phyloP scores from a whole-genome alignment of 192 early-diverging fungal species.

The Entophlyctis helioformis region DNA sequence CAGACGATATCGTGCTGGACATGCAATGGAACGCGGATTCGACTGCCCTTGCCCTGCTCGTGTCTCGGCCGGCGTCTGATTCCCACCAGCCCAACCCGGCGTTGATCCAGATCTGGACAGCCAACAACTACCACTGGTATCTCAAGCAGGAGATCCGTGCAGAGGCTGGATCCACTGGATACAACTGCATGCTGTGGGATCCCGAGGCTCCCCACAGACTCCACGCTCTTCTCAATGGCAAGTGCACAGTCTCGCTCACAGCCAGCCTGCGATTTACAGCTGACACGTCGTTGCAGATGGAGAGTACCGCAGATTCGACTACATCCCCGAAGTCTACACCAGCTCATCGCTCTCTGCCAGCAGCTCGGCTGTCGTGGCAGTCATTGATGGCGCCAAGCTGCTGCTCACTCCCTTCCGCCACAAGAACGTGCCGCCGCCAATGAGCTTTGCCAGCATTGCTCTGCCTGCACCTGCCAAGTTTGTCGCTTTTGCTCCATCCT shows the following conservation, averaged over 20 bases:
- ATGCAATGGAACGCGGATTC: constrained; percentile 85
- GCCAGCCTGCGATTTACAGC: no score
- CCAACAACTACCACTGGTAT: constrained; percentile 95
- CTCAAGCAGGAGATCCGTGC: constrained; percentile 73
- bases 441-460: constrained; percentile 40
- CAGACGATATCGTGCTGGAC: constrained; percentile 26
- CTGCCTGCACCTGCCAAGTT: constrained; percentile 32
- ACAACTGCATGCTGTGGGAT: constrained; percentile 68
- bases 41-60: constrained; percentile 66
- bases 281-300: no score
- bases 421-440: constrained; percentile 92
- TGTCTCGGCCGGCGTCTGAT: background rate
- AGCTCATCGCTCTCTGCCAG: constrained; percentile 19
- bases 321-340: constrained; percentile 22
- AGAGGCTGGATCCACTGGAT: constrained; percentile 13
- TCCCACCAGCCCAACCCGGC: background rate
- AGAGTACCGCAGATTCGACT: constrained; percentile 24
- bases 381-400: constrained; percentile 56
- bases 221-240: constrained; percentile 23
- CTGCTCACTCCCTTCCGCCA: constrained; percentile 65
- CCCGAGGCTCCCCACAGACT: constrained; percentile 53
- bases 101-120: constrained; percentile 80
- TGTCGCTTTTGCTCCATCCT: constrained; percentile 52
- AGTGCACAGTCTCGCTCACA: constrained; percentile 7
- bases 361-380: constrained; percentile 51